Evolutionary conservation across 768 basidiomycete species (phyloP).

Genomic region (Tricholoma bakamatsutake): DNA sequence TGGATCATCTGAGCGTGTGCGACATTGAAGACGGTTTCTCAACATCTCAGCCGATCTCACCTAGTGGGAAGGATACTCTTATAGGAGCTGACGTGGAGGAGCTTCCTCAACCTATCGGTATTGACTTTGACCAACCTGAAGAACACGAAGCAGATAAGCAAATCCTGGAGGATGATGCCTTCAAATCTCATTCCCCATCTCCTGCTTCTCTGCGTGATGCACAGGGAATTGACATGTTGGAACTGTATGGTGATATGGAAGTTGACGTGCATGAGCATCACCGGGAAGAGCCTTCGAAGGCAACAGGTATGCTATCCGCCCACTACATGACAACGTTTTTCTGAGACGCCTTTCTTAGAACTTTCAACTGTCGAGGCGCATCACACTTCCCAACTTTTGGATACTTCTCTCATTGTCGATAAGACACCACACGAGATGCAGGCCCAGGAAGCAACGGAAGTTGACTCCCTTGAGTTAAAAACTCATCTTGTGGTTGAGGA

Average conservation of each 20-base stretch:
- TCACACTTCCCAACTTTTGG: background rate
- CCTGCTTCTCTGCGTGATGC: background rate
- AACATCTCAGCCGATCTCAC: background rate
- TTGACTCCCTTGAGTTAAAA: background rate
- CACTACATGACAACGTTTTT: background rate
- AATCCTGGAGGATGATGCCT: background rate
- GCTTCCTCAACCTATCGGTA: background rate
- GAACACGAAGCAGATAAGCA: background rate
- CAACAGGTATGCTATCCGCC: background rate
- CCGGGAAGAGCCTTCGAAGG: background rate
- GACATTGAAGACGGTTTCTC: background rate
- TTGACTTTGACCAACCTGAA: background rate
- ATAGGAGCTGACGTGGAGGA: background rate
- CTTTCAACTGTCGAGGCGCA: background rate
- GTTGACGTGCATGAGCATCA: background rate
- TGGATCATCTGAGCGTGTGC: conserved; percentile 22
- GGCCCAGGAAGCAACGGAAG: background rate
- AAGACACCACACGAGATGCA: background rate
- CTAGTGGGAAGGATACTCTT: background rate
- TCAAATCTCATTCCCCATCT: background rate
- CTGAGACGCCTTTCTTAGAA: background rate
- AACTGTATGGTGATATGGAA: background rate
- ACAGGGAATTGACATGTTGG: background rate
- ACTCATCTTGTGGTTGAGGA: background rate
- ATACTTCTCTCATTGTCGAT: background rate